phyloP scores from a whole-genome alignment of 1,284 basidiomycete species.

The Ustilago hordei region DNA sequence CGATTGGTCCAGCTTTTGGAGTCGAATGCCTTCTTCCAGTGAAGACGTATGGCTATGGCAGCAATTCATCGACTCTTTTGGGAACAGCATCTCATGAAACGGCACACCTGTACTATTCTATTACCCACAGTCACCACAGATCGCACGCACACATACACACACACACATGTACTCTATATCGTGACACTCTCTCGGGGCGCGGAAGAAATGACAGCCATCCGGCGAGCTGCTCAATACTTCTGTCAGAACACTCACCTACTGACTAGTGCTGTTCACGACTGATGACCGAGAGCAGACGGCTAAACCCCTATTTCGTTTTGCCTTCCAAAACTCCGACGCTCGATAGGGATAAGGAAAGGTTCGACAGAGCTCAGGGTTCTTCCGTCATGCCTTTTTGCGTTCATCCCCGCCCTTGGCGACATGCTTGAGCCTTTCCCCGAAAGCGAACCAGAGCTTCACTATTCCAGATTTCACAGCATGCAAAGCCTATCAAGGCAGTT shows the following conservation, averaged over 20 bases:
- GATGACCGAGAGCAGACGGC: background rate
- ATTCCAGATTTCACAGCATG: background rate
- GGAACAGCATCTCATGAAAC: background rate
- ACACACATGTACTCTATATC: background rate
- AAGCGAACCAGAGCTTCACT: background rate
- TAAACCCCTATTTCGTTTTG: background rate
- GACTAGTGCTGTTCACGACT: too few species aligned
- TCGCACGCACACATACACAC: background rate
- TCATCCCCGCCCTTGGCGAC: conserved; percentile 3
- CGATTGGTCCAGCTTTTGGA: conserved; percentile 23
- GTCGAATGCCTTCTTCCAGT: conserved; percentile 18
- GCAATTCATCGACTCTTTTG: conserved; percentile 15
- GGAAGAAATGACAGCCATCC: background rate
- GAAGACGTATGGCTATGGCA: conserved; percentile 23
- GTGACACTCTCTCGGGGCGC: background rate
- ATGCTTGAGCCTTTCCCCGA: background rate
- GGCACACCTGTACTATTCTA: background rate
- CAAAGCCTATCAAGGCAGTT: background rate
- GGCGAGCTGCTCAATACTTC: too few species aligned
- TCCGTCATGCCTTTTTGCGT: background rate
- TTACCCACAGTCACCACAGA: background rate
- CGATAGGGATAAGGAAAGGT: background rate
- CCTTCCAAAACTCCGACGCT: background rate
- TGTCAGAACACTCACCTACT: too few species aligned
- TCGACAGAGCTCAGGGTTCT: background rate